Percentiles rank a stretch among this genome's conserved stretches.
These are phyloP conservation scores for Ulota crispa DNA, from an alignment of 225 moss, liverwort and hornwort genomes.

Conservation along the genomic window DNA sequence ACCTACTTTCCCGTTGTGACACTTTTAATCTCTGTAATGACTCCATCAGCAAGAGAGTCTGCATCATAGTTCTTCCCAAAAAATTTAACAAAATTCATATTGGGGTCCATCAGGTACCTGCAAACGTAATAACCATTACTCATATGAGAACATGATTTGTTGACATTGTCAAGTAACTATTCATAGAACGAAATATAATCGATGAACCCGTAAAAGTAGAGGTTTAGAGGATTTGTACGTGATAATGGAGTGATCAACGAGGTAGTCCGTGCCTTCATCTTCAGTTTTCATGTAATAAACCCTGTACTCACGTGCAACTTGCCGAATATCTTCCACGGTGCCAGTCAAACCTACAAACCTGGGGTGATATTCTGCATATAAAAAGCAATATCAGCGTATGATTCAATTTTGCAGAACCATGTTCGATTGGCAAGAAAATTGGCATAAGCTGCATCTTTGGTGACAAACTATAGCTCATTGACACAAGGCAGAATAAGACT, in stretches of 20 bases:
- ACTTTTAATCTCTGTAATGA: conserved; percentile 68
- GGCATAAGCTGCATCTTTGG: background rate
- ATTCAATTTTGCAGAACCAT: background rate
- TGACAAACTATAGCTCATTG: background rate
- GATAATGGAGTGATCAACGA: conserved; percentile 92
- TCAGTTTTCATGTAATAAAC: conserved; percentile 95
- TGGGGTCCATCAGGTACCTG: conserved; percentile 92
- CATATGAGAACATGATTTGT: background rate
- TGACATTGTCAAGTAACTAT: background rate
- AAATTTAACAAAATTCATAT: conserved; percentile 81
- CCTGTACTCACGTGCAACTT: conserved; percentile 77
- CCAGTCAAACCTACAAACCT: conserved; percentile 83
- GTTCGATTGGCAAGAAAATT: background rate
- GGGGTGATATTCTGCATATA: conserved; percentile 70
- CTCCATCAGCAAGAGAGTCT: conserved; percentile 57
- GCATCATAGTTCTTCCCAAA: conserved; percentile 80
- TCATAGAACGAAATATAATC: background rate
- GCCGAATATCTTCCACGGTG: conserved; percentile 65
- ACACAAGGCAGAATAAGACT: background rate
- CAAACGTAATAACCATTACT: conserved; percentile 18
- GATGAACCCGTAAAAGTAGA: background rate
- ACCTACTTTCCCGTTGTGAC: conserved; percentile 19
- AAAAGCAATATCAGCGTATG: background rate
- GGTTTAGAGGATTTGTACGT: conserved; percentile 40
- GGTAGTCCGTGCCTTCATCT: conserved; percentile 75